phyloP scores from a whole-genome alignment of 805 yeast species.

The Komagataella phaffii region DNA sequence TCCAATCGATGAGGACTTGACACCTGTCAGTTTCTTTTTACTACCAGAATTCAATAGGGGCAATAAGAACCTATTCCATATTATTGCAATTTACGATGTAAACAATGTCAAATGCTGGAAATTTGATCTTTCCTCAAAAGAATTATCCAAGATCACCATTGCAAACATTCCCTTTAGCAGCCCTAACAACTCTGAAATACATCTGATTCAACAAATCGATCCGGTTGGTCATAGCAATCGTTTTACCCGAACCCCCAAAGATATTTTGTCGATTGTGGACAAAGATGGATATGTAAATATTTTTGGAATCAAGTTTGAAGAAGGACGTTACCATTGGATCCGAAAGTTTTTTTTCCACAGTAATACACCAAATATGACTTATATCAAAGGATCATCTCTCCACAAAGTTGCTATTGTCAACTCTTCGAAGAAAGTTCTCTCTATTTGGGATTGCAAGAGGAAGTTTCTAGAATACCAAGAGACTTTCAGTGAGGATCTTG shows the following conservation, averaged over 20 bases:
- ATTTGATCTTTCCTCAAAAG: constrained; percentile 8
- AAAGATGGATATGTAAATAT: constrained; percentile 31
- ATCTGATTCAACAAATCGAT: constrained; percentile 44
- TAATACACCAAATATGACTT: constrained; percentile 34
- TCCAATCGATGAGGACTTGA: neutral
- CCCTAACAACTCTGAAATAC: constrained; percentile 11
- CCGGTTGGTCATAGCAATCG: constrained; percentile 38
- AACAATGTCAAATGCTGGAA: constrained; percentile 28
- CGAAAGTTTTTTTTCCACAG: constrained; percentile 38
- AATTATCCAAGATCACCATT: constrained; percentile 10
- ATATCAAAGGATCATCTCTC: constrained; percentile 62
- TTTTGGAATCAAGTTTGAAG: constrained; percentile 26
- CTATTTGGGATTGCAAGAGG: constrained; percentile 71
- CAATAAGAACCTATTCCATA: constrained; percentile 19
- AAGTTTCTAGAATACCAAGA: constrained; percentile 56
- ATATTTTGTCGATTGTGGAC: constrained; percentile 48
- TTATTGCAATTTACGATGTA: constrained; percentile 35
- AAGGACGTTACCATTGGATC: constrained; percentile 33
- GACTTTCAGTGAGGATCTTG: constrained; percentile 17
- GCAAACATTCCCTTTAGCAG: neutral
- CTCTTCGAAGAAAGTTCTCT: constrained; percentile 30
- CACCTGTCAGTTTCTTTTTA: constrained; percentile 16
- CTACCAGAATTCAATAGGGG: constrained; percentile 18
- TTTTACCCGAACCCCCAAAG: constrained; percentile 12
- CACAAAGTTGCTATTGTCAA: constrained; percentile 69